Evolutionary conservation across 805 yeast genomes (phyloP).

Genomic region (Yarrowia osloensis): DNA sequence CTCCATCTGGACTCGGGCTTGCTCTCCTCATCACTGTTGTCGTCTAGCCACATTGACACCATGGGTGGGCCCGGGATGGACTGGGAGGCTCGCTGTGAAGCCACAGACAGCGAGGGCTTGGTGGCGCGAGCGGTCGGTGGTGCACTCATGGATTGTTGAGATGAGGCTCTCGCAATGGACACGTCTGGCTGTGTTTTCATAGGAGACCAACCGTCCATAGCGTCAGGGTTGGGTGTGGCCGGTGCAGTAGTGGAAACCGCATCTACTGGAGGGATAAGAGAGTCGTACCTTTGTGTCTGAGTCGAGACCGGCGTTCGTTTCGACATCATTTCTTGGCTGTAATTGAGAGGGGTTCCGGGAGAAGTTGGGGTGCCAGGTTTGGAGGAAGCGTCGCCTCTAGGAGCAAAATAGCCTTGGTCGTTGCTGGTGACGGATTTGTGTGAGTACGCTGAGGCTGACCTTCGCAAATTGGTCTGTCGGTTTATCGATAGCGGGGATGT

Average conservation of each 20-base stretch:
- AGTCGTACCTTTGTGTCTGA: constrained; percentile 11
- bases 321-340: constrained; percentile 19
- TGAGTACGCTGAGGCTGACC: constrained; percentile 7
- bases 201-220: neutral
- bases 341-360: constrained; percentile 20
- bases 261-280: constrained; percentile 13
- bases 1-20: constrained; percentile 7
- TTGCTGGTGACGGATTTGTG: neutral
- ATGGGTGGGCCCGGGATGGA: constrained; percentile 10
- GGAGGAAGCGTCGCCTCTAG: neutral
- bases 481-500: constrained; percentile 24
- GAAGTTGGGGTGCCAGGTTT: constrained; percentile 7
- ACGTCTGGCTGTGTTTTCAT: constrained; percentile 12
- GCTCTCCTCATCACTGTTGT: constrained; percentile 11
- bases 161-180: neutral
- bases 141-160: neutral
- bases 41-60: constrained; percentile 24
- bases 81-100: neutral
- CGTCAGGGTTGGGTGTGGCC: neutral
- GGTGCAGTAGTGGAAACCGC: neutral
- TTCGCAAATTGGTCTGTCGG: constrained; percentile 7
- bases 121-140: neutral
- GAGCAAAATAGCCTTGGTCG: constrained; percentile 19
- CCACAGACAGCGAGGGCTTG: neutral
- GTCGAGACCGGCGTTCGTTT: constrained; percentile 1